Base-by-base conservation (phyloP, 2,329 filamentous ascomycete genomes). In the Elsinoe perseae region DNA sequence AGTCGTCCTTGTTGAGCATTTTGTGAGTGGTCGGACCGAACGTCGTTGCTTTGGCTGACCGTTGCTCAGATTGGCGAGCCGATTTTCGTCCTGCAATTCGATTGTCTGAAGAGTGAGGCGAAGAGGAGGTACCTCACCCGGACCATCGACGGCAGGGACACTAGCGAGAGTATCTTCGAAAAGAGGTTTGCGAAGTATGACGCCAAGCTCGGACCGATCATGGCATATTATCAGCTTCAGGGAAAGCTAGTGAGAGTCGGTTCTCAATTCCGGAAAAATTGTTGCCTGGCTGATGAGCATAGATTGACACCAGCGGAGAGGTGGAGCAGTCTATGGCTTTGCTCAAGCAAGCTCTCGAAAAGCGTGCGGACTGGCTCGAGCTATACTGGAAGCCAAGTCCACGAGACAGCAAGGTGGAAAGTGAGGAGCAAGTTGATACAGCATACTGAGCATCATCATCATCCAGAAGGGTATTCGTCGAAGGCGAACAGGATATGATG, bases 271-370 rank as follows among this genome's bases (percentile, higher is more conserved):
- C 2, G 44, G n/a, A 32, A 4, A 21, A 5, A 10, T 6, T 32
- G 12, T 40, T 21, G 32, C 50, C 10, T 38, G 10, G 25, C 46
- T 50, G 12, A 40, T 32, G 10, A 18, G 3, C 27, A 3, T n/a
- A 54, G 50, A 23, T 54, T 16, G 50, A 54, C 32, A 54, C 50
- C 32, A 54, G 50, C n/a, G 50, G 32, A 3, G 18, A 40, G 30
- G 40, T 8, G 2, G 50, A 40, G 10, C 10, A 23, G 32, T 54
- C 50, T 9, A 28, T 32, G 21, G 28, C 14, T 7, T n/a, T 10
- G n/a, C 25, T 50, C 18, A 34, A 18, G 21, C 25, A 30, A 27
- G 28, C 28, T 34, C 46, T 50, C 10, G 18, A 14, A 20, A 21
- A 50, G 28, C 46, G 46, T 18, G 25, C 25, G 3, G 46, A 50